Percentiles rank a stretch among this genome's conserved stretches.
phyloP scores from a whole-genome alignment of 2,329 filamentous ascomycete genomes.

The Colletotrichum theobromicola region DNA sequence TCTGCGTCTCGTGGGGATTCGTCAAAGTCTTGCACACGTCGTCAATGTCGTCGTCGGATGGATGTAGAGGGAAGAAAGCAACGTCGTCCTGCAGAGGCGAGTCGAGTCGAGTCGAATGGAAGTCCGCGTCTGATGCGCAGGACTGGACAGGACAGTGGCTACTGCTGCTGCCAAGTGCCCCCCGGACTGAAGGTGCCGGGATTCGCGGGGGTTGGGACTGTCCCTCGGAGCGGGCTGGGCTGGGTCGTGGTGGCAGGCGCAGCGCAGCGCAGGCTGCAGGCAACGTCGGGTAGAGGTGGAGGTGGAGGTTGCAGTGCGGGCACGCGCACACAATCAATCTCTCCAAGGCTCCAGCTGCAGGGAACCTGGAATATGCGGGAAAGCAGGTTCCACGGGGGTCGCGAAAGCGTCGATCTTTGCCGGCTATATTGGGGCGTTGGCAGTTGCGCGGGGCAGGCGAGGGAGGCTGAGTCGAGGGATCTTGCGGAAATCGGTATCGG shows the following conservation, averaged over 20 bases:
- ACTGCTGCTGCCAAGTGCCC: constrained; percentile 7
- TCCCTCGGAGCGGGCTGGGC: not conserved
- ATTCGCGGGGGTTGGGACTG: constrained; percentile 18
- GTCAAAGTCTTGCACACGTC: not conserved
- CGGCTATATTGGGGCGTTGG: not conserved
- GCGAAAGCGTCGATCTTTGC: not conserved
- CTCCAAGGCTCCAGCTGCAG: not conserved
- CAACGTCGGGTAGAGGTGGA: not conserved
- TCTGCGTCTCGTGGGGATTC: not conserved
- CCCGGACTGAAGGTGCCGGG: constrained; percentile 23
- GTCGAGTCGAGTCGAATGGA: not conserved
- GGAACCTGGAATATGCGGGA: not conserved
- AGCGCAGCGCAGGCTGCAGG: not conserved
- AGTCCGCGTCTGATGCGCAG: not conserved
- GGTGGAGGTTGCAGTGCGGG: not conserved
- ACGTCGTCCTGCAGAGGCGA: not conserved
- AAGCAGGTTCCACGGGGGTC: not conserved
- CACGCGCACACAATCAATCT: not conserved
- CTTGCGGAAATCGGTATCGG: not conserved
- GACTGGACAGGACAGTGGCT: not conserved
- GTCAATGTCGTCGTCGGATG: not conserved
- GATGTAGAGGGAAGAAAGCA: not conserved
- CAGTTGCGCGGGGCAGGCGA: not conserved
- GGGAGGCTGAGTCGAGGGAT: constrained; percentile 10
- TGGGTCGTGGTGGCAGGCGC: constrained; percentile 1